phyloP scores from a whole-genome alignment of 108 stramenopile genomes.

The Nitzschia sp. region DNA sequence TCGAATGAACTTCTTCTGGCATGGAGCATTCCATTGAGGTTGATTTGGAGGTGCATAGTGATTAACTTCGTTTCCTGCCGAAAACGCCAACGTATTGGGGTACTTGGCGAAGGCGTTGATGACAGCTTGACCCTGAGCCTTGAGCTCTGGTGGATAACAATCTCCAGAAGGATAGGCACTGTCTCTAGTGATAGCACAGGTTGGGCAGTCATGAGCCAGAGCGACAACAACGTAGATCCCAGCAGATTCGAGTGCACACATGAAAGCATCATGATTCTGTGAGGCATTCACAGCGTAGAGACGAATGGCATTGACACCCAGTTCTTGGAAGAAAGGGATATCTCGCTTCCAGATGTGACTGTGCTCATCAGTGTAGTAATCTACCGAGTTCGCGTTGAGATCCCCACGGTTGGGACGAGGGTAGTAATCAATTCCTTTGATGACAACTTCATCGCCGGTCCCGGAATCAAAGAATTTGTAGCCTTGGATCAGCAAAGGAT shows the following conservation, averaged over 20 bases:
- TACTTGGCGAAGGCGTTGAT: slow-evolving; percentile 45
- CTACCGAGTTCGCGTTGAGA: slow-evolving; percentile 21
- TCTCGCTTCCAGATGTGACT: slow-evolving; percentile 42
- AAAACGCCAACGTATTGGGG: slow-evolving; percentile 43
- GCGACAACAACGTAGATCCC: slow-evolving; percentile 47
- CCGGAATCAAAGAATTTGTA: slow-evolving; percentile 39
- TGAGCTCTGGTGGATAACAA: slow-evolving; percentile 45
- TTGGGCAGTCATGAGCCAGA: slow-evolving; percentile 35
- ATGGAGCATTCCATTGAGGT: slow-evolving; percentile 36
- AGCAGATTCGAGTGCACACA: slow-evolving; percentile 46
- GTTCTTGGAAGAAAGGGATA: slow-evolving; percentile 38
- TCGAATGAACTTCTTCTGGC: slow-evolving; percentile 47
- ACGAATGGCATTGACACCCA: slow-evolving; percentile 48
- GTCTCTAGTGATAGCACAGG: slow-evolving; percentile 29
- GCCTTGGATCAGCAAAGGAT: slow-evolving; percentile 24
- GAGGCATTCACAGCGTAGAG: slow-evolving; percentile 44
- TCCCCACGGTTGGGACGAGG: slow-evolving; percentile 44
- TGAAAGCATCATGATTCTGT: slow-evolving; percentile 45
- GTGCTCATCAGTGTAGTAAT: slow-evolving; percentile 46
- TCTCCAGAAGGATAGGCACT: slow-evolving; percentile 21
- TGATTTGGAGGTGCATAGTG: slow-evolving; percentile 22
- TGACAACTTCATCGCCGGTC: slow-evolving; percentile 36
- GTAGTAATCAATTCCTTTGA: slow-evolving; percentile 50
- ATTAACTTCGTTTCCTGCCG: slow-evolving; percentile 48
- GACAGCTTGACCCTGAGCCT: slow-evolving; percentile 38